Percentiles rank a stretch among this genome's conserved stretches.
Evolutionary conservation across 2,329 filamentous ascomycete species (phyloP).

Genomic region (Fusarium sp.): DNA sequence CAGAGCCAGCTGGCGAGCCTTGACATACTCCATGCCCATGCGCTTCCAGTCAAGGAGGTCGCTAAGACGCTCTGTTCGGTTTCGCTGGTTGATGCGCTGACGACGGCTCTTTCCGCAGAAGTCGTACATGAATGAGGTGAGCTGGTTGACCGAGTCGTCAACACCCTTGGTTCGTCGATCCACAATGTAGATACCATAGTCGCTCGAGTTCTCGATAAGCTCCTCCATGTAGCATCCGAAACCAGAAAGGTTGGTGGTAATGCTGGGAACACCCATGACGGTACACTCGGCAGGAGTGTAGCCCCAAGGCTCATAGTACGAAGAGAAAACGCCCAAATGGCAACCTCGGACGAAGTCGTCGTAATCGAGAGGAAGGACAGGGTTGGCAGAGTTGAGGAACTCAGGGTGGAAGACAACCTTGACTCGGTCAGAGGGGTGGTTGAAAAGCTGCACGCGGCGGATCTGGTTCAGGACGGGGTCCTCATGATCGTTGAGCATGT

Average conservation of each 20-base stretch:
- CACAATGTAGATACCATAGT: conserved; percentile 99
- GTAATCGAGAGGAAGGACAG: conserved; percentile 94
- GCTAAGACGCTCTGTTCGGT: conserved; percentile 93
- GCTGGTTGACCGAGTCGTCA: conserved; percentile 96
- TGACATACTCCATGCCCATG: conserved; percentile 99
- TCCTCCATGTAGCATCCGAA: conserved; percentile 99
- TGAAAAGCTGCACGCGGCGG: conserved; percentile 95
- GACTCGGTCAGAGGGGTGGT: conserved; percentile 92
- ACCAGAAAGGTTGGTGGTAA: conserved; percentile 96
- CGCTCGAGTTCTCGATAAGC: conserved; percentile 95
- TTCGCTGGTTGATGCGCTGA: conserved; percentile 98
- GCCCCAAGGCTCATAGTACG: conserved; percentile 99
- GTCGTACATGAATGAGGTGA: conserved; percentile 88
- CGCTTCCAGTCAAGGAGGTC: conserved; percentile 98
- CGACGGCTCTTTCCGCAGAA: conserved; percentile 93
- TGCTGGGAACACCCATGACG: conserved; percentile 98
- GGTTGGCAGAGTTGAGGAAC: conserved; percentile 95
- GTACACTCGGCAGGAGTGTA: conserved; percentile 99
- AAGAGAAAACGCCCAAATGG: conserved; percentile 93
- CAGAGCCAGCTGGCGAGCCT: conserved; percentile 91
- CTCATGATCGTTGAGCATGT: conserved; percentile 94
- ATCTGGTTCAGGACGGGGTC: conserved; percentile 97
- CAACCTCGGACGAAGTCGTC: conserved; percentile 98
- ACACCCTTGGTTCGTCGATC: conserved; percentile 95
- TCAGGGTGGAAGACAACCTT: conserved; percentile 99